Conservation (phyloP, 352 stramenopile genomes). For the Phytopythium sindhum region DNA sequence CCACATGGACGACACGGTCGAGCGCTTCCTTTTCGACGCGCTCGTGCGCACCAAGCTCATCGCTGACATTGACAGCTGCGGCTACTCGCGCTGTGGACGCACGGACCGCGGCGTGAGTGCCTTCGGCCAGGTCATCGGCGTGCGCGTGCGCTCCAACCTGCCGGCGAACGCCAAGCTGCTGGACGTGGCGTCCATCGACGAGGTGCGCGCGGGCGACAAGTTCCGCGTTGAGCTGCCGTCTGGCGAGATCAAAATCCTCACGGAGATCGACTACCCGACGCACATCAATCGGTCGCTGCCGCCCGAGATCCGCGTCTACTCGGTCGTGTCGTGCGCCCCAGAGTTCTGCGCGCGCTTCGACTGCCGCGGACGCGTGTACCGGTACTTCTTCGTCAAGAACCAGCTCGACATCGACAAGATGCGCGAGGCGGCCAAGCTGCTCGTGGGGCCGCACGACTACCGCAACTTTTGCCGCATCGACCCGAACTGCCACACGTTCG, state of each 20-base stretch:
- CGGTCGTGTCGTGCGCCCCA: slow-evolving; percentile 59
- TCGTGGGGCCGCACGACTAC: slow-evolving; percentile 97
- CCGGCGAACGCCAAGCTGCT: slow-evolving; percentile 60
- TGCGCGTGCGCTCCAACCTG: slow-evolving; percentile 75
- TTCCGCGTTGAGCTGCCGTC: slow-evolving; percentile 58
- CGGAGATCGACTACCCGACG: slow-evolving; percentile 94
- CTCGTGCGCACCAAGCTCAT: slow-evolving; percentile 92
- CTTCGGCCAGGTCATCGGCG: slow-evolving; percentile 74
- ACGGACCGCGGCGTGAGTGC: slow-evolving; percentile 96
- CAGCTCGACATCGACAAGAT: slow-evolving; percentile 85
- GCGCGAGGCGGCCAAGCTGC: slow-evolving; percentile 69
- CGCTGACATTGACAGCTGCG: slow-evolving; percentile 63
- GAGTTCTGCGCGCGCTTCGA: slow-evolving; percentile 97
- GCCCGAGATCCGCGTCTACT: slow-evolving; percentile 79
- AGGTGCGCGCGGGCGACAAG: slow-evolving; percentile 50
- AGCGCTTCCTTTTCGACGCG: slow-evolving; percentile 92
- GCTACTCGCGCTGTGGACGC: slow-evolving; percentile 95
- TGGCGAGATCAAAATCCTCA: slow-evolving; percentile 66
- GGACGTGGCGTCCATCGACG: slow-evolving; percentile 59
- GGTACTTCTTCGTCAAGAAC: slow-evolving; percentile 95
- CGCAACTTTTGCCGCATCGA: slow-evolving; percentile 99
- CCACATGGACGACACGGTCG: slow-evolving; percentile 91
- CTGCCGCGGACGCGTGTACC: slow-evolving; percentile 91
- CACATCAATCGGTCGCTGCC: slow-evolving; percentile 97
- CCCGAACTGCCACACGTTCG: slow-evolving; percentile 95